Evolutionary conservation across 495 filamentous ascomycete genomes (phyloP), one percentile per base, ranked within the genome.

Genomic region (Aspergillus bridgeri): DNA sequence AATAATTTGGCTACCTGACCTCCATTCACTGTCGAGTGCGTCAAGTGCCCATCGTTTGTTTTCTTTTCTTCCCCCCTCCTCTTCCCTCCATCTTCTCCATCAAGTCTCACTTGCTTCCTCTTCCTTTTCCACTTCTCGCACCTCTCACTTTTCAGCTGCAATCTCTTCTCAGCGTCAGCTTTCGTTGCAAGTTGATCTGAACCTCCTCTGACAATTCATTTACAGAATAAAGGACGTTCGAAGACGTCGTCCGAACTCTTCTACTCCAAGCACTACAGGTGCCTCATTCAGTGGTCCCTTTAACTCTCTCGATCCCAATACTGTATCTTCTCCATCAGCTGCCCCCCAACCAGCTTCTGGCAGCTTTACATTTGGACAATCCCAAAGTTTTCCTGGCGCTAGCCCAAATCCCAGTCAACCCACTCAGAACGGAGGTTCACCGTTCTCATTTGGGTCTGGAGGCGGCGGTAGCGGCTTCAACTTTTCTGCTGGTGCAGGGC

Each of bases 301-400:
- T 54, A 65, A 63, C 20, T 57, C 67, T 23, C 51, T 69, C 23
- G 62, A 65, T 51, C 66, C 61, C 48, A 70, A 69, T 44, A 61
- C 64, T 25, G 62, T 63, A 13, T 62, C 72, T n/a, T 64, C 71
- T 13, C 61, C 64, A 9, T 55, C 72, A 18, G 55, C 69, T 20
- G 42, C 42, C 11, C 51, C 65, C 33, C 73, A 70, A 54, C 54
- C 65, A 2, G 46, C 56, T 22, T 68, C 75, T 6, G 68, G 63
- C 46, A 70, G 71, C 15, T 79, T 80, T 56, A 51, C 55, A 48
- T 81, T 81, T 54, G 76, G 78, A 22, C 76, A 79, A 54, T 77
- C 75, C 22, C 74, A 79, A 53, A 79, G 74, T 50, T 79, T 79
- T 42, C 74, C 76, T n/a, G 73, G 71, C 24, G 67, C 72, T 38